phyloP scores from a whole-genome alignment of 2,329 filamentous ascomycete species.

The Fusarium compactum region DNA sequence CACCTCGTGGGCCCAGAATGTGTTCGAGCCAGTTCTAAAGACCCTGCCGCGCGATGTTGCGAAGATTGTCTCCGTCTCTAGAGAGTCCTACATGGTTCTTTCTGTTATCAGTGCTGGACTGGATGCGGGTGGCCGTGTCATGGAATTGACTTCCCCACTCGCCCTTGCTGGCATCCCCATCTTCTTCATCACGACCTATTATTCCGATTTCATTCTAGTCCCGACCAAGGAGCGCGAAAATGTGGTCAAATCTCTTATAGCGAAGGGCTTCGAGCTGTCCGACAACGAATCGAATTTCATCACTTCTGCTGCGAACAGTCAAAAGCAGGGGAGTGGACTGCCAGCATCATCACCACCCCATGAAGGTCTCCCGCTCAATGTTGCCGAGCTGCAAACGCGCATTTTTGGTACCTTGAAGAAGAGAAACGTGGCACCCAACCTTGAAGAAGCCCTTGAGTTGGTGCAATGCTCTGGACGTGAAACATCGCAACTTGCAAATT shows the following conservation, averaged over 20 bases:
- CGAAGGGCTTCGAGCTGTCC: slow-evolving; percentile 86
- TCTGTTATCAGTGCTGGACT: slow-evolving; percentile 91
- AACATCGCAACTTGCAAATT: slow-evolving; percentile 55
- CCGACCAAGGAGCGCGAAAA: slow-evolving; percentile 78
- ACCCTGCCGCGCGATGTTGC: slow-evolving; percentile 67
- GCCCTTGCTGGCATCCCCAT: slow-evolving; percentile 94
- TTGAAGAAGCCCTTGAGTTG: slow-evolving; percentile 76
- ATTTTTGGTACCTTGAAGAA: slow-evolving; percentile 88
- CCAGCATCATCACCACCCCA: slow-evolving; percentile 65
- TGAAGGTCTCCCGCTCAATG: slow-evolving; percentile 81
- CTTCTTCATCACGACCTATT: slow-evolving; percentile 99
- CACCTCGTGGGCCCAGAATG: slow-evolving; percentile 75
- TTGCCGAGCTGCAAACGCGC: slow-evolving; percentile 82
- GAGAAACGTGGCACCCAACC: slow-evolving; percentile 77
- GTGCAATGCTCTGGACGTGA: slow-evolving; percentile 83
- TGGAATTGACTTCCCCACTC: slow-evolving; percentile 90
- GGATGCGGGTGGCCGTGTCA: slow-evolving; percentile 89
- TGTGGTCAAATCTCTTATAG: slow-evolving; percentile 81
- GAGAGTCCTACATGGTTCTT: slow-evolving; percentile 87
- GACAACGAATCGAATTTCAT: slow-evolving; percentile 77
- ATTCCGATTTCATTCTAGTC: slow-evolving; percentile 95
- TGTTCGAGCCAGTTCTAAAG: slow-evolving; percentile 80
- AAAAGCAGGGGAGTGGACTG: slow-evolving; percentile 46
- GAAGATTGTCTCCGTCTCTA: slow-evolving; percentile 76
- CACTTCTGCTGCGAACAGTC: slow-evolving; percentile 59